Conservation (phyloP, 2,329 filamentous ascomycete genomes). For the Trichoderma lentiforme region DNA sequence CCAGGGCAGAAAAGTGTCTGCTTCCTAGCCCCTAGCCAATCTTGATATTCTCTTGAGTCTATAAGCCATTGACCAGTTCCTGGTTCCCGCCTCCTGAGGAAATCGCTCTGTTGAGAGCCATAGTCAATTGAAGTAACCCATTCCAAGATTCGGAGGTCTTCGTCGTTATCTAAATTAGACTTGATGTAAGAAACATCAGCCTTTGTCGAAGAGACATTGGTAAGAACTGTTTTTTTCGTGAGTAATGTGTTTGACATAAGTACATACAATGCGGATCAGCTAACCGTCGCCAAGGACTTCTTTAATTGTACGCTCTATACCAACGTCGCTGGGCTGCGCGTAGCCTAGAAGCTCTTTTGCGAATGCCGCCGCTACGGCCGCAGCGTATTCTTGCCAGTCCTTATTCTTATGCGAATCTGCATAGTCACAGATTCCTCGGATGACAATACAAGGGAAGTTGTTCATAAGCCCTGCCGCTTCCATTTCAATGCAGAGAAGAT, state of each 20-base stretch:
- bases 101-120: conserved; percentile 38
- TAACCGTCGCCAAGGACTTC: background rate
- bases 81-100: conserved; percentile 33
- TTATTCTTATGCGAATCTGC: conserved; percentile 4
- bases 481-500: background rate
- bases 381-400: background rate
- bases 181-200: background rate
- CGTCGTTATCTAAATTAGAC: background rate
- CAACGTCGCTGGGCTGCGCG: background rate
- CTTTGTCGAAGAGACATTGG: no score
- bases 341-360: conserved; percentile 4
- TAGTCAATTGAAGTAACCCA: conserved; percentile 41
- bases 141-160: conserved; percentile 25
- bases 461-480: background rate
- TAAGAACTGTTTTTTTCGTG: background rate
- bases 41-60: conserved; percentile 33
- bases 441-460: background rate
- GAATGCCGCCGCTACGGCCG: background rate
- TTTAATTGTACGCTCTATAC: background rate
- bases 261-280: background rate
- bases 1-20: conserved; percentile 44
- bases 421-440: conserved; percentile 15
- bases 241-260: background rate
- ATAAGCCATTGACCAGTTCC: conserved; percentile 48
- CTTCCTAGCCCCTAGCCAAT: conserved; percentile 28